Evolutionary conservation across 352 stramenopile species (phyloP), one percentile per base, ranked within the genome.

Genomic region (Phytophthora megakarya): DNA sequence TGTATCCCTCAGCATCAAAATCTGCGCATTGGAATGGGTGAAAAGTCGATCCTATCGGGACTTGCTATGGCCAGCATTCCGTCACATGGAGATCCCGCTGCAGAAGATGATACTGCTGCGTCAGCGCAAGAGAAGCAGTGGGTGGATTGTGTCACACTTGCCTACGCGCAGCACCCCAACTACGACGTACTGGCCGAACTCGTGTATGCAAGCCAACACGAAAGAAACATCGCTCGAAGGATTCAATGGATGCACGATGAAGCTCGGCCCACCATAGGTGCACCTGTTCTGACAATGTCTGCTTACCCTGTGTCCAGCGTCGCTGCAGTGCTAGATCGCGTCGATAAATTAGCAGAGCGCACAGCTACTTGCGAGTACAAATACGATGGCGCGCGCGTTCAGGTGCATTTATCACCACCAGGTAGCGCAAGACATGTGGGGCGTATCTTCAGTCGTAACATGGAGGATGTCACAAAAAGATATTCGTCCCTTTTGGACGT

Each of bases 381-480:
- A 60, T 95, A 95, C 57, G 86, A 95, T 64, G 86, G 86, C 19
- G 86, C 84, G 2, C 82, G 86, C 16, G 81, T 95, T 16, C 86
- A 95, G 45, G 69, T 93, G 13, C 86, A 95, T 55, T 55, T 89
- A 35, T 61, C 67, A 11, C 11, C 74, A n/a, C 22, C 46, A 15
- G 18, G 40, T n/a, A 28, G 22, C 16, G 32, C 19, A 28, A 4
- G 26, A 23, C 33, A 25, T 3, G 49, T 75, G 13, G 32, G 72
- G n/a, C 76, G 76, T 30, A 81, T 95, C 30, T 95, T 95, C 65
- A 95, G 86, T 56, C 82, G 86, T 25, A 95, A 93, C 59, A 89
- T 92, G 78, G 86, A 95, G 43, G 76, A 91, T 50, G 81, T 87
- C 30, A 92, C 86, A 3, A 73, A 79, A 1, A 78, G 88, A 45